Percentiles rank a stretch among this genome's conserved stretches.
These are phyloP conservation scores for Agrostemma githago DNA, from an alignment of 148 eudicot genomes.

Conservation along the genomic window DNA sequence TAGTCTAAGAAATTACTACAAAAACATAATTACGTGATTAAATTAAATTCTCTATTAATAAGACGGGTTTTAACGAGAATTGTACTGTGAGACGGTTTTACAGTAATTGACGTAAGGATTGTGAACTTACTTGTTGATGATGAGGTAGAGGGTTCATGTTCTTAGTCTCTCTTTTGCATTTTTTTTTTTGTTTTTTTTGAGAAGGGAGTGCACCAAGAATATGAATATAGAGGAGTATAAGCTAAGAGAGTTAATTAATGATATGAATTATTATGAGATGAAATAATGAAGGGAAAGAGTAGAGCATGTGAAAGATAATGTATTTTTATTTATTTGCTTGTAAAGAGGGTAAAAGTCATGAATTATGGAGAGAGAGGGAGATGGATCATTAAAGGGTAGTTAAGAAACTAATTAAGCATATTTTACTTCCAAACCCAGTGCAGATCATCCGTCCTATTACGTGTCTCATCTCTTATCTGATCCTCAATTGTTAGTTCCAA, in stretches of 20 bases:
- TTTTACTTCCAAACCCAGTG: too few species aligned
- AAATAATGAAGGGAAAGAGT: slow-evolving; percentile 12
- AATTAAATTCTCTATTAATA: background rate
- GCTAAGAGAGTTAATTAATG: background rate
- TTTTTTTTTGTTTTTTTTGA: background rate
- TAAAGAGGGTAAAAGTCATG: slow-evolving; percentile 9
- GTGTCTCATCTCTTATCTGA: too few species aligned
- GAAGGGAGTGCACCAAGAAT: slow-evolving; percentile 6
- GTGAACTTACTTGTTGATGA: slow-evolving; percentile 7
- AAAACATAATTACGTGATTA: slow-evolving; percentile 8
- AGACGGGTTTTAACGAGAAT: background rate
- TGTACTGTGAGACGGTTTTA: background rate
- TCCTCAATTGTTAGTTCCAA: too few species aligned
- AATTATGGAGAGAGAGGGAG: slow-evolving; percentile 10
- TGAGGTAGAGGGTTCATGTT: background rate
- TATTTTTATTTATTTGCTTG: slow-evolving; percentile 13
- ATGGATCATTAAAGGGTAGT: slow-evolving; percentile 12
- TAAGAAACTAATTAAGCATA: slow-evolving; percentile 1
- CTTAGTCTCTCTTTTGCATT: background rate
- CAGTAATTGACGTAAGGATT: background rate
- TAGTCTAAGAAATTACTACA: slow-evolving; percentile 18
- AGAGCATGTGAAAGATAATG: slow-evolving; percentile 7
- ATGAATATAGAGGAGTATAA: slow-evolving; percentile 10
- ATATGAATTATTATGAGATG: background rate
- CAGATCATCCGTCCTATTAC: too few species aligned